Conservation (phyloP, 139 green algal genomes). For the Haematococcus lacustris region DNA sequence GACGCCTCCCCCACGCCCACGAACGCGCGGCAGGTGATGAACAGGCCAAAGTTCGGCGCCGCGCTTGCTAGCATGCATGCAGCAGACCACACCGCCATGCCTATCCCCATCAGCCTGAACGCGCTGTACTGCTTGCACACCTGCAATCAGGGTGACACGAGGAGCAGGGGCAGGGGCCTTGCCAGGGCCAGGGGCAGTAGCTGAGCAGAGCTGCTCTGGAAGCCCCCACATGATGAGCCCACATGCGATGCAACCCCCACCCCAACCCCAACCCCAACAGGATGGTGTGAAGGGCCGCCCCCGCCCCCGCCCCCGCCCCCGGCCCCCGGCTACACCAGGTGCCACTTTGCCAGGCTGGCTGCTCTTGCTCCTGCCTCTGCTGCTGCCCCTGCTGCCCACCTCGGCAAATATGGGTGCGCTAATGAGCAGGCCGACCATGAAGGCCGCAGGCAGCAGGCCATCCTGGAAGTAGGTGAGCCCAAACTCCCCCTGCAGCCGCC, state of each 20-base stretch:
- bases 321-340: too few relatives aligned
- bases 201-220: too few relatives aligned
- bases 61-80: conserved; percentile 62
- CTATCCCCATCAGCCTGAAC: conserved; percentile 74
- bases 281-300: too few relatives aligned
- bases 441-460: conserved; percentile 79
- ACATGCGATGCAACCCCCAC: too few relatives aligned
- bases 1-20: conserved; percentile 92
- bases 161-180: too few relatives aligned
- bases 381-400: too few relatives aligned
- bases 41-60: conserved; percentile 43
- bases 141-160: conserved; percentile 16
- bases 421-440: conserved; percentile 90
- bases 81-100: conserved; percentile 75
- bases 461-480: conserved; percentile 76
- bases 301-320: too few relatives aligned
- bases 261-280: too few relatives aligned
- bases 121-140: conserved; percentile 41
- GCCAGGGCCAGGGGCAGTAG: too few relatives aligned
- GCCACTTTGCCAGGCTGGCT: too few relatives aligned
- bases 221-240: too few relatives aligned
- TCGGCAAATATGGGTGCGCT: conserved; percentile 86
- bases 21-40: conserved; percentile 61
- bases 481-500: conserved; percentile 78
- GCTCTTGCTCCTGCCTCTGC: too few relatives aligned